A percentile compares a stretch with the other conserved stretches of the same genome.
phyloP scores from a whole-genome alignment of 1,284 basidiomycete genomes.

The Pseudozyma thailandica region DNA sequence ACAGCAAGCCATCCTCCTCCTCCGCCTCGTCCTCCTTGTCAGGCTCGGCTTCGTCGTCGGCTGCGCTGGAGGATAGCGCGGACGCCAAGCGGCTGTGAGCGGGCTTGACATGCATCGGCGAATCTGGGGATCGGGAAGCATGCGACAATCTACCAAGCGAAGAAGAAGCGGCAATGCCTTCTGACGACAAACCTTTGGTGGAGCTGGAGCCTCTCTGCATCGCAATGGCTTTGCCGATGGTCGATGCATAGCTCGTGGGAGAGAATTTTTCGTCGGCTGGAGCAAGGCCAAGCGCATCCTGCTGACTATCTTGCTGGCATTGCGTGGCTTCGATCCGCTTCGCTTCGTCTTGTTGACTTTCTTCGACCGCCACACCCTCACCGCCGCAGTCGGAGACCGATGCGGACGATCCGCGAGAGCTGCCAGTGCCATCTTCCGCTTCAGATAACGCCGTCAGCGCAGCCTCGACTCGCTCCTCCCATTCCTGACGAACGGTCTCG shows the following conservation, averaged over 20 bases:
- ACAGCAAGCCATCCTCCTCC: constrained; percentile 44
- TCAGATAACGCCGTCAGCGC: constrained; percentile 72
- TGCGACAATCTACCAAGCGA: constrained; percentile 14
- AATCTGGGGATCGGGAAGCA: constrained; percentile 12
- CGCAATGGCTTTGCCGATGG: background rate
- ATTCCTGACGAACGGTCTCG: constrained; percentile 95
- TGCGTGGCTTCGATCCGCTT: constrained; percentile 59
- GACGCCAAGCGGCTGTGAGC: constrained; percentile 32
- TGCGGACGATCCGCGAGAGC: constrained; percentile 23
- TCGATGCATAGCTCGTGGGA: background rate
- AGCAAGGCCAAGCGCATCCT: background rate
- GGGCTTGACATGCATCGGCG: constrained; percentile 4
- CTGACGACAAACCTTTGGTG: constrained; percentile 15
- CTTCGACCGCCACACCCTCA: constrained; percentile 70
- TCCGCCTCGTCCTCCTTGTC: constrained; percentile 22
- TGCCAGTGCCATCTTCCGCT: constrained; percentile 40
- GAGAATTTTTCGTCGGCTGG: background rate
- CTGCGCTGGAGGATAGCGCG: constrained; percentile 19
- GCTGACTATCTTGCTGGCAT: constrained; percentile 14
- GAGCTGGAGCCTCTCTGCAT: constrained; percentile 30
- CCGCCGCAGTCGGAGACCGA: constrained; percentile 28
- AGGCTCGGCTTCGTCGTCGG: constrained; percentile 31
- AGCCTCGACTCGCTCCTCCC: constrained; percentile 85
- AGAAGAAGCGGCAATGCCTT: constrained; percentile 7
- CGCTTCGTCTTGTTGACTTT: constrained; percentile 64